Evolutionary conservation across 179 eudicot genomes (phyloP).

Genomic region (Beta corolliflora): DNA sequence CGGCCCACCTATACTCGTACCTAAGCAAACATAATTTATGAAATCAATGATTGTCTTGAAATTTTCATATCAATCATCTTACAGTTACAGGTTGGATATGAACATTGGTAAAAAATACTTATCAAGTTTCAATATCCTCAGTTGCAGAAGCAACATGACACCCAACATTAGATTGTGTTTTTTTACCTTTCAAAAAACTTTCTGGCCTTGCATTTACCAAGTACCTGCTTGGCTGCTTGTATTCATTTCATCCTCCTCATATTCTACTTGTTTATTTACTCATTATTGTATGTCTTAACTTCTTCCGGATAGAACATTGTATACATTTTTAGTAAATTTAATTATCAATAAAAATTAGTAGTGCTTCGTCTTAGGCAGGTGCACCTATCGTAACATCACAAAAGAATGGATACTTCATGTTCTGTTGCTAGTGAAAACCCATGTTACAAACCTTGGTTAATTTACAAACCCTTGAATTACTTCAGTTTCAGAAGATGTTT

Average conservation of each 20-base stretch:
- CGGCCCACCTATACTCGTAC: constrained; percentile 98
- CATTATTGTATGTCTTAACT: too few relatives aligned
- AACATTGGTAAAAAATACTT: background rate
- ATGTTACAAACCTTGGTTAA: background rate
- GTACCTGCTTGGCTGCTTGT: too few relatives aligned
- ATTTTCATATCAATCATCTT: background rate
- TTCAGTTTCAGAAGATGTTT: background rate
- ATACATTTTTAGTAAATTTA: too few relatives aligned
- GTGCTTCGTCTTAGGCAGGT: background rate
- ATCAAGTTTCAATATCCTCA: background rate
- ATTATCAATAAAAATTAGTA: too few relatives aligned
- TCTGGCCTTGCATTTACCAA: too few relatives aligned
- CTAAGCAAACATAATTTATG: constrained; percentile 34
- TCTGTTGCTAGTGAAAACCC: background rate
- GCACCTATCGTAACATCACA: background rate
- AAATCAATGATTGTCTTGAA: background rate
- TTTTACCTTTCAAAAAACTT: too few relatives aligned
- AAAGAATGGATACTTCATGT: background rate
- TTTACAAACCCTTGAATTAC: background rate
- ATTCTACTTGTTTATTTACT: too few relatives aligned
- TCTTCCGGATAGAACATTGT: too few relatives aligned
- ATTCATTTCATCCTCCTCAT: too few relatives aligned
- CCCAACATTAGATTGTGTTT: too few relatives aligned
- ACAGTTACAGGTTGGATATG: background rate
- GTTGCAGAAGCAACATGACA: background rate